Conservation (phyloP, 2,329 filamentous ascomycete species). For the Cytospora piceicola region DNA sequence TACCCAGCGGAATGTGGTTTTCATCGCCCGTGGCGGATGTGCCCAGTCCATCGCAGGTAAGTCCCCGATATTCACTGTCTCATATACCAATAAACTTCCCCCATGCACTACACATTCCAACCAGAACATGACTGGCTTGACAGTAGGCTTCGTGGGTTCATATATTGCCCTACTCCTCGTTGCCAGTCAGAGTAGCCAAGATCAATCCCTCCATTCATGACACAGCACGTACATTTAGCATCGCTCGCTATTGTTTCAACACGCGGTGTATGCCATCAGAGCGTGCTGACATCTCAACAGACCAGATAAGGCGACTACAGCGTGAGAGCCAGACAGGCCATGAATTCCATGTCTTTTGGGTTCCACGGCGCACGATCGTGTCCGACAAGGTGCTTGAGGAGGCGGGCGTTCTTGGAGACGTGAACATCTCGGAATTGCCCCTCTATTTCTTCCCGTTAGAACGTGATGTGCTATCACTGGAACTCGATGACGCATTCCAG, state of each 20-base stretch:
- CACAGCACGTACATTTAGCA: slow-evolving; percentile 47
- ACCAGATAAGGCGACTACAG: slow-evolving; percentile 88
- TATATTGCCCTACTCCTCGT: slow-evolving; percentile 48
- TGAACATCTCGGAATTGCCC: slow-evolving; percentile 84
- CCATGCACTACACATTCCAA: background rate
- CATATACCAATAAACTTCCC: background rate
- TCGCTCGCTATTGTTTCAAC: slow-evolving; percentile 38
- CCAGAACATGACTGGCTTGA: background rate
- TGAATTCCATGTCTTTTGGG: slow-evolving; percentile 97
- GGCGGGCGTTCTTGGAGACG: slow-evolving; percentile 88
- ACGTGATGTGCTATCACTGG: slow-evolving; percentile 86
- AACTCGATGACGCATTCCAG: slow-evolving; percentile 82
- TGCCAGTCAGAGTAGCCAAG: slow-evolving; percentile 59
- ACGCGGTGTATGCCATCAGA: slow-evolving; percentile 55
- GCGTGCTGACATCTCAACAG: slow-evolving; percentile 66
- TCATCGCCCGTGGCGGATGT: slow-evolving; percentile 88
- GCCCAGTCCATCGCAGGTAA: slow-evolving; percentile 87
- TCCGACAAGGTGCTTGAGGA: slow-evolving; percentile 92
- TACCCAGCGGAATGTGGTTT: slow-evolving; percentile 92
- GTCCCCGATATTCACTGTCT: slow-evolving; percentile 39
- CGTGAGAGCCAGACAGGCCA: slow-evolving; percentile 87
- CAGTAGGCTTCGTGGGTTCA: slow-evolving; percentile 31
- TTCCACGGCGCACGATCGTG: slow-evolving; percentile 87
- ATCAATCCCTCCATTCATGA: slow-evolving; percentile 41
- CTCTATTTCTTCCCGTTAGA: slow-evolving; percentile 91